phyloP scores from a whole-genome alignment of 2,329 filamentous ascomycete genomes.

The Paramyrothecium roridum region DNA sequence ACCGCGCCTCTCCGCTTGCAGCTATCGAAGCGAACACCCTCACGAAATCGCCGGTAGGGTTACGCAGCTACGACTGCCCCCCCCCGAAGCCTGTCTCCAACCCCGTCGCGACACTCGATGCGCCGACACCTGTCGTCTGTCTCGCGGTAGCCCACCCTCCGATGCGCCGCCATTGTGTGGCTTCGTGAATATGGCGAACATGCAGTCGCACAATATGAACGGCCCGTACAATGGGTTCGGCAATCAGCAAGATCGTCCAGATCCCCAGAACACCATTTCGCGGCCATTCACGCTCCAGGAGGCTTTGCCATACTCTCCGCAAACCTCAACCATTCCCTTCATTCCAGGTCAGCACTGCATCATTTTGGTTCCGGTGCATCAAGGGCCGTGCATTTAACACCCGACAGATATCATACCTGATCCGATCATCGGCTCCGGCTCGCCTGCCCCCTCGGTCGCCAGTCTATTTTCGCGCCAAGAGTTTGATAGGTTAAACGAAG shows the following conservation, averaged over 20 bases:
- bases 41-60: background rate
- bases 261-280: conserved; percentile 20
- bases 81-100: background rate
- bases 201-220: conserved; percentile 25
- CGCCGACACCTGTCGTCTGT: conserved; percentile 18
- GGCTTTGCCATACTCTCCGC: conserved; percentile 77
- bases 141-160: conserved; percentile 24
- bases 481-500: conserved; percentile 68
- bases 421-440: conserved; percentile 56
- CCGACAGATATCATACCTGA: conserved; percentile 61
- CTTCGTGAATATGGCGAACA: conserved; percentile 24
- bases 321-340: conserved; percentile 77
- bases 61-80: background rate
- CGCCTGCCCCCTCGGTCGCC: conserved; percentile 47
- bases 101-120: conserved; percentile 17
- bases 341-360: conserved; percentile 57
- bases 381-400: conserved; percentile 9
- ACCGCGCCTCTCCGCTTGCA: background rate
- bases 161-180: conserved; percentile 21
- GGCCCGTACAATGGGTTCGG: conserved; percentile 29
- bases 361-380: background rate
- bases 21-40: background rate
- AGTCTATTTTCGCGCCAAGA: conserved; percentile 49
- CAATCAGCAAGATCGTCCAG: conserved; percentile 15
- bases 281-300: conserved; percentile 66